Evolutionary conservation across 768 basidiomycete genomes (phyloP), one percentile per base, ranked within the genome.

Genomic region (Tulasnella sp.): DNA sequence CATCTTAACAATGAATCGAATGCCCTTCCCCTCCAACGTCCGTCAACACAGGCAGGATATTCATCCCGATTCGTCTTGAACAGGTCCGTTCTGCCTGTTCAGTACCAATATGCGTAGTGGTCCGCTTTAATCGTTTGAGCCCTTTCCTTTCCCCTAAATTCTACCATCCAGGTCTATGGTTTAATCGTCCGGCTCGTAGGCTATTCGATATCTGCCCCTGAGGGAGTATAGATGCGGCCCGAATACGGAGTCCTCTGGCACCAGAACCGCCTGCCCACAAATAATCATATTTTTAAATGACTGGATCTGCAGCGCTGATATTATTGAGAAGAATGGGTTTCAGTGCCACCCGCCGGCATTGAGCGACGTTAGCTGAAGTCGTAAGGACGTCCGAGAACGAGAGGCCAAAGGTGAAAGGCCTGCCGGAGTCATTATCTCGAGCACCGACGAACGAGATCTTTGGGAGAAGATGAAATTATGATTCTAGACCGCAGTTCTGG

Each of bases 281-380:
- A 83, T 96, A 67, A 84, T 91, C 29, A 84, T 97, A 54, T 87
- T 94, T 82, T 83, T 91, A 5, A 88, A 91, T 78, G 90, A 93
- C 83, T 93, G 90, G 87, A 89, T 89, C 79, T 97, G 97, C 80
- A 85, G 89, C 0, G 84, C 97, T 76, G 87, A 89, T 38, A 91
- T 93, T 0, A 88, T 90, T 79, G 84, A 86, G 36, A 82, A 85
- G 19, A 82, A 82, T 49, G 82, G 73, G 34, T 68, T 71, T 82
- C 83, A 0, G 71, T 88, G 36, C 78, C 84, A 3, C 81, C 82
- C 0, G 83, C 80, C 2, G 83, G 82, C 34, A 84, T 91, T 12
- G 89, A 89, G 78, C 79, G 79, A 19, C 81, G 84, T 8, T 79
- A 91, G 38, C 83, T 80, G 82, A 81, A 0, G 83, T 87, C 2